A percentile compares a stretch with the other conserved stretches of the same genome.
Evolutionary conservation across 176 grass and related monocot species (phyloP).

Genomic region (Cocos nucifera): DNA sequence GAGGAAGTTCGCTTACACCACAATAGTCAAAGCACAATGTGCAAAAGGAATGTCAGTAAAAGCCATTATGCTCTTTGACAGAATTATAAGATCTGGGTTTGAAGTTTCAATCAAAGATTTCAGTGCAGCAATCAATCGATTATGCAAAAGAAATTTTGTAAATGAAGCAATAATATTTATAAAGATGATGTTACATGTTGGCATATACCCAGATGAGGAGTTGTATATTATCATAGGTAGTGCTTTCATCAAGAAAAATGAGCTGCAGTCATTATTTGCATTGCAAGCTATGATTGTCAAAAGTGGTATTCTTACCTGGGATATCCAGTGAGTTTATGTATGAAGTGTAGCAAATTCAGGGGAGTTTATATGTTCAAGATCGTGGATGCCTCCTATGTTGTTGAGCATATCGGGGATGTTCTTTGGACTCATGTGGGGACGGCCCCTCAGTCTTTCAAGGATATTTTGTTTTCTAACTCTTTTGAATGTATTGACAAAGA

Average conservation of each 20-base stretch:
- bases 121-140: slow-evolving; percentile 66
- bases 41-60: slow-evolving; percentile 50
- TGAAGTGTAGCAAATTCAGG: too few species aligned
- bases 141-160: slow-evolving; percentile 63
- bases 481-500: too few species aligned
- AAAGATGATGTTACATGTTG: slow-evolving; percentile 51
- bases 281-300: slow-evolving; percentile 62
- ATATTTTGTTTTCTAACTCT: too few species aligned
- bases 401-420: too few species aligned
- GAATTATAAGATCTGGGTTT: slow-evolving; percentile 56
- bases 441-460: too few species aligned
- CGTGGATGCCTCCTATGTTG: too few species aligned
- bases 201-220: slow-evolving; percentile 54
- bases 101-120: slow-evolving; percentile 63
- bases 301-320: slow-evolving; percentile 21
- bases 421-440: too few species aligned
- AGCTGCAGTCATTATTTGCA: slow-evolving; percentile 31
- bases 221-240: slow-evolving; percentile 34
- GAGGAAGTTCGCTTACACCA: slow-evolving; percentile 75
- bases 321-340: neutral
- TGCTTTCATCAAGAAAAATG: slow-evolving; percentile 41
- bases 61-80: slow-evolving; percentile 39
- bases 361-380: too few species aligned
- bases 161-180: slow-evolving; percentile 51
- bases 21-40: slow-evolving; percentile 70